These are phyloP conservation scores for Rhizopogon parksii DNA, from an alignment of 1,284 basidiomycete genomes.

Conservation along the genomic window DNA sequence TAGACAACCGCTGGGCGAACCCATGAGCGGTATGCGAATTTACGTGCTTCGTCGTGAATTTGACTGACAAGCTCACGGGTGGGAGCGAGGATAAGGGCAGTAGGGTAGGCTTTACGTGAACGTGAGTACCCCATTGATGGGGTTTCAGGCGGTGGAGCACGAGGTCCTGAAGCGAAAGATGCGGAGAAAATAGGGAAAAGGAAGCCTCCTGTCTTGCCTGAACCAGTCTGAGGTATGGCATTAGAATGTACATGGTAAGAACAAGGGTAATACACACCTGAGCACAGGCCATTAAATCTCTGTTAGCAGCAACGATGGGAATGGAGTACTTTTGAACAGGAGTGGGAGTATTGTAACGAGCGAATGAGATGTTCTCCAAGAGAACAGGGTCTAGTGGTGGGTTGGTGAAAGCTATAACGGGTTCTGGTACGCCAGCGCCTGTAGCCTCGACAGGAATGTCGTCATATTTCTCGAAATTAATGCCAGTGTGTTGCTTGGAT, in stretches of 20 bases:
- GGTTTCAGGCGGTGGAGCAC: slow-evolving; percentile 54
- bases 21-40: slow-evolving; percentile 99
- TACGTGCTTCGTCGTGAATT: slow-evolving; percentile 98
- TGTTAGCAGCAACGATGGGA: slow-evolving; percentile 86
- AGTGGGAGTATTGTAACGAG: slow-evolving; percentile 92
- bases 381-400: slow-evolving; percentile 92
- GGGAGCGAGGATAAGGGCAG: slow-evolving; percentile 92
- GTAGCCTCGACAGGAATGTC: slow-evolving; percentile 99
- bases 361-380: slow-evolving; percentile 89
- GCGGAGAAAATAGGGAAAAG: slow-evolving; percentile 98
- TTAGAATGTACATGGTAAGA: slow-evolving; percentile 6
- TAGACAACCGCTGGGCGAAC: slow-evolving; percentile 98
- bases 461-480: slow-evolving; percentile 99
- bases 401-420: slow-evolving; percentile 80
- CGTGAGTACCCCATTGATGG: slow-evolving; percentile 53
- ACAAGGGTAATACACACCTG: slow-evolving; percentile 49
- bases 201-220: slow-evolving; percentile 98
- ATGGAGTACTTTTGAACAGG: slow-evolving; percentile 99
- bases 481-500: slow-evolving; percentile 86
- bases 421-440: slow-evolving; percentile 91
- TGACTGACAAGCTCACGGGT: slow-evolving; percentile 98
- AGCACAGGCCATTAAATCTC: slow-evolving; percentile 99
- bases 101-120: slow-evolving; percentile 88
- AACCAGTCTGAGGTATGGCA: slow-evolving; percentile 71
- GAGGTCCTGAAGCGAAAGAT: slow-evolving; percentile 82